Base-by-base conservation (phyloP, 2,329 filamentous ascomycete species). In the Trichoderma sp. region DNA sequence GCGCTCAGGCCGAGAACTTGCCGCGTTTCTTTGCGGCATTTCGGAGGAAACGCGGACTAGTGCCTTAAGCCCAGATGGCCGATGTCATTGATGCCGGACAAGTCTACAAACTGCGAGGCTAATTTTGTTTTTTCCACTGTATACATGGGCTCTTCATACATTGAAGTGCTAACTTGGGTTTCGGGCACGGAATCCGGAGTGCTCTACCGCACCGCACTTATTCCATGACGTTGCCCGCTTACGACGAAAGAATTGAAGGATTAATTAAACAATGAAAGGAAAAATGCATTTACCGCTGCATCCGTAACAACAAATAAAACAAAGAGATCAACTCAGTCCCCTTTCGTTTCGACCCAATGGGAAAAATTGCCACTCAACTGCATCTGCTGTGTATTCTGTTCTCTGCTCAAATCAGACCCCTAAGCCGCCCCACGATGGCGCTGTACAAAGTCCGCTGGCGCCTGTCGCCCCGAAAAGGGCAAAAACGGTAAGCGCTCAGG, bases 401-500 rank as follows among this genome's bases (percentile, higher is more conserved):
- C 26, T 20, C 11, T 30, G 34, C 36, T 50, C 53, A 36, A 36
- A 58, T 43, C 30, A 58, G 34, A 43, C 66, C 66, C 66, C 66
- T 68, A 68, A 59, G 47, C 9, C 32, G 30, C 64, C 50, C 64
- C 64, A 67, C 50, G 50, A 67, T 57, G 50, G 64, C 64, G 64
- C 64, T 67, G 20, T n/a, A n/a, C 28, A 50, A 68, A 55, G 65
- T 68, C 65, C 65, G 36, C 66, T 47, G 28, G 55, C 36, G 50
- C n/a, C 66, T 26, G 55, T 30, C 43, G 36, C 57, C 66, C 55
- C 43, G 47, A 53, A 68, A 68, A 12, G 26, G 66, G 66, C 28
- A 61, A 68, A 68, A 61, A 12, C 39, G 57, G 66, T 68, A 61
- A 68, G 66, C 66, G 36, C 66, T 62, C 66, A 68, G 66, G 66